Conservation (phyloP, 139 green algal species). For the Ettlia oleoabundans region DNA sequence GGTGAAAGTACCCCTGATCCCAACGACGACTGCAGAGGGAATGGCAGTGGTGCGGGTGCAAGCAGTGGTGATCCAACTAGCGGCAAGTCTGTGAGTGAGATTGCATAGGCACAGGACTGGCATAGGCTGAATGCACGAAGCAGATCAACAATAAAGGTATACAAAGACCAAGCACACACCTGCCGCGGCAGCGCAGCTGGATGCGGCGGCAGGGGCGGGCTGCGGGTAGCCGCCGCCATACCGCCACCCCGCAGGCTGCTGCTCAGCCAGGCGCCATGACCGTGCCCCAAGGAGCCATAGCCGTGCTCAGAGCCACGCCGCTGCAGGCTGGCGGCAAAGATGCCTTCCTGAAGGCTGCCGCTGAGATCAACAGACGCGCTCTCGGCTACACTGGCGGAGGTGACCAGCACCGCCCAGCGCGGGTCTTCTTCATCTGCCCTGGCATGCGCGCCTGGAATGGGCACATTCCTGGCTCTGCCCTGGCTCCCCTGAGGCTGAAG, state of each 20-base stretch:
- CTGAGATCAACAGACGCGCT: not conserved
- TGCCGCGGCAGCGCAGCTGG: too few relatives aligned
- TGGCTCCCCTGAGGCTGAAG: not conserved
- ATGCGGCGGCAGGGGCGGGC: too few relatives aligned
- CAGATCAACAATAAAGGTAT: too few relatives aligned
- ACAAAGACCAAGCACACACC: too few relatives aligned
- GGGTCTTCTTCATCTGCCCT: not conserved
- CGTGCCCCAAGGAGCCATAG: not conserved
- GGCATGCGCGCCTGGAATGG: not conserved
- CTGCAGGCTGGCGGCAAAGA: slow-evolving; percentile 12
- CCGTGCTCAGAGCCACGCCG: not conserved
- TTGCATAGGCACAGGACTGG: too few relatives aligned
- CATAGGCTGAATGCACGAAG: too few relatives aligned
- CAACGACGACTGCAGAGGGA: not conserved
- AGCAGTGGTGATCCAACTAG: too few relatives aligned
- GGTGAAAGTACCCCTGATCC: not conserved
- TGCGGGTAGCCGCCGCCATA: too few relatives aligned
- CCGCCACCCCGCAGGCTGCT: slow-evolving; percentile 7
- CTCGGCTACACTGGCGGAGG: not conserved
- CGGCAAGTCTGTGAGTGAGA: too few relatives aligned
- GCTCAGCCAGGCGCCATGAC: slow-evolving; percentile 21
- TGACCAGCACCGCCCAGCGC: not conserved
- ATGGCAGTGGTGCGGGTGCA: not conserved
- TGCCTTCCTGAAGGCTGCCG: not conserved
- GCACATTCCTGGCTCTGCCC: too few relatives aligned